These are phyloP conservation scores for Chrysophaeum taylorii DNA, from an alignment of 352 stramenopile species.

Conservation along the genomic window DNA sequence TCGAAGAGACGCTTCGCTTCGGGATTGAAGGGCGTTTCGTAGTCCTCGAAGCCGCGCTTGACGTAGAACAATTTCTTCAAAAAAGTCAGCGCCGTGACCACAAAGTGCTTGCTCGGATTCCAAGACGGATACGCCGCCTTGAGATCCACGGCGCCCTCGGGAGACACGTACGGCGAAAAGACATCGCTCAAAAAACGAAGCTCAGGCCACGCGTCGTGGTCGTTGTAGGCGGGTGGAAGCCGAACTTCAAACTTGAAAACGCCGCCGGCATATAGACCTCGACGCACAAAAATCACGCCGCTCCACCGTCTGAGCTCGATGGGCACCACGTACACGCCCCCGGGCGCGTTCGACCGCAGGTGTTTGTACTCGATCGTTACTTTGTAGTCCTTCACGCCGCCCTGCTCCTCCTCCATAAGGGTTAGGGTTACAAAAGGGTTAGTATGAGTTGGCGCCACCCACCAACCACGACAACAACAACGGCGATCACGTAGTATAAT, in stretches of 20 bases:
- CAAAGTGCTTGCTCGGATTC: constrained; percentile 83
- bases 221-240: constrained; percentile 72
- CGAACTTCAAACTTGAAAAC: constrained; percentile 92
- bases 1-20: too few relatives aligned
- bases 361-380: constrained; percentile 96
- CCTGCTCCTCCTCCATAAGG: background rate
- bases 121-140: constrained; percentile 76
- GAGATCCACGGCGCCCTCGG: constrained; percentile 73
- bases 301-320: constrained; percentile 79
- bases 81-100: constrained; percentile 87
- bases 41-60: constrained; percentile 51
- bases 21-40: background rate
- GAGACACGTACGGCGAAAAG: constrained; percentile 83
- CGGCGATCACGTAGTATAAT: too few relatives aligned
- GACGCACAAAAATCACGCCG: constrained; percentile 87
- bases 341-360: constrained; percentile 79
- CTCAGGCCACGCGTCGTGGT: constrained; percentile 70
- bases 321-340: constrained; percentile 85
- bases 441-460: too few relatives aligned
- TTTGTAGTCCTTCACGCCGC: constrained; percentile 62
- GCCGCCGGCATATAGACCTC: constrained; percentile 81
- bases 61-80: constrained; percentile 96
- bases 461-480: too few relatives aligned
- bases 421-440: too few relatives aligned
- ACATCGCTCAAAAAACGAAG: constrained; percentile 81